Base-by-base conservation (phyloP, 257 asterid species). In the Jasminum sambac region DNA sequence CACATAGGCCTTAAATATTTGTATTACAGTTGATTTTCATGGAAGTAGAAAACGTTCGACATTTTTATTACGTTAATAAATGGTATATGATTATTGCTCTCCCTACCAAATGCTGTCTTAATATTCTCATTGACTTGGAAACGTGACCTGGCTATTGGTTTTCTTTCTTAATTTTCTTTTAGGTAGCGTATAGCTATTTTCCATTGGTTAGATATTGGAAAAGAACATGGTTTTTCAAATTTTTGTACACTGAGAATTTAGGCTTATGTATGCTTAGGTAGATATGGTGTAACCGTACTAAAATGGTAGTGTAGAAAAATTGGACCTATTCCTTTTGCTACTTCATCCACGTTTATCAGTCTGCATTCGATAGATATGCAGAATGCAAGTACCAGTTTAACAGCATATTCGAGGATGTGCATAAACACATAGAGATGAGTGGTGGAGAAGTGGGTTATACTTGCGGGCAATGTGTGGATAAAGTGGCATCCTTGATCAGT, bases 71-170 rank as follows among this genome's bases (percentile, higher is more conserved):
- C 19, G 23, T 48, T 19, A 48, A 48, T 48, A 48, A 48, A 48
- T 48, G 23, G 24, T 48, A 16, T 48, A 17, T 48, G 24, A 48
- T 46, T 48, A 17, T 17, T 10, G 24, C 59, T 16, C 17, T 48
- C 58, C n/a, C 59, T 17, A 17, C 25, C 25, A 48, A 48, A 48
- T 48, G 2, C 4, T n/a, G 43, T 46, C 21, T 46, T n/a, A 16
- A 46, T 38, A 38, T 38, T 38, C 41, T 38, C 41, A 9, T 46
- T 46, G 23, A 46, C 10, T 1, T 46, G 57, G 17, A 46, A n/a
- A 46, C n/a, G 23, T n/a, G 10, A 57, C 67, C 41, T 59, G 42
- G 66, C 61, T 58, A 16, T 39, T 23, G 67, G 41, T n/a, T 39
- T 57, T 41, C 7, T 60, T 39, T 24, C 8, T 10, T 38, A 19